Base-by-base conservation (phyloP, 2,329 filamentous ascomycete species). In the Diaporthe nobilis region DNA sequence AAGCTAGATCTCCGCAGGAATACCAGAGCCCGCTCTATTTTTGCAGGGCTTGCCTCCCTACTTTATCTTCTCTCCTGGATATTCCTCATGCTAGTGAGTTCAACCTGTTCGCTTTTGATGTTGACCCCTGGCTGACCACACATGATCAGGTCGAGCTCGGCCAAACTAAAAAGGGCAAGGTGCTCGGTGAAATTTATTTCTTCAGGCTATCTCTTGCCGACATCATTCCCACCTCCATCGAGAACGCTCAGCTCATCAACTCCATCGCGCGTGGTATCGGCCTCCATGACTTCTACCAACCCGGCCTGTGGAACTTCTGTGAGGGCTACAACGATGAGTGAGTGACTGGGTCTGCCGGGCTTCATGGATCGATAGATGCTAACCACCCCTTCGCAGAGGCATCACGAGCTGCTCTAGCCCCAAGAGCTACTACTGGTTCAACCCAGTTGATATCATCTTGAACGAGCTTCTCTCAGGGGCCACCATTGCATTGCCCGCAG, bases 221-320 rank as follows among this genome's bases (percentile, higher is more conserved):
- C 80, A 93, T 98, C 82, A 93, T 98, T 74, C 94, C 94, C 0
- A 87, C 91, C 47, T 91, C 90, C 7, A 90, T 94, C 22, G 93
- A 93, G 57, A 93, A 95, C 82, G 91, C 92, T 13, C 85, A 89
- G 34, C 88, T 98, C 61, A 93, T 98, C 84, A 98, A 98, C 86
- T 95, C 92, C 61, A 95, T 98, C 78, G 95, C 95, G 5, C 92
- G 94, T 71, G 94, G 93, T 31, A 88, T 98, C 72, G 96, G 96
- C 42, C 88, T 98, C 67, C 95, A 98, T 83, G 96, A 98, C 84
- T 98, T 98, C 85, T 98, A 98, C 84, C 94, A 95, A 80, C 94
- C 98, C 39, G 96, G 96, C 8, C 86, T 98, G 55, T 98, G 96
- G 96, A 93, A 92, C 76, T 98, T 94, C 83, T 98, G 96, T 84